These are phyloP conservation scores for Crotalaria pallida DNA, from an alignment of 306 rosid species.

Conservation along the genomic window DNA sequence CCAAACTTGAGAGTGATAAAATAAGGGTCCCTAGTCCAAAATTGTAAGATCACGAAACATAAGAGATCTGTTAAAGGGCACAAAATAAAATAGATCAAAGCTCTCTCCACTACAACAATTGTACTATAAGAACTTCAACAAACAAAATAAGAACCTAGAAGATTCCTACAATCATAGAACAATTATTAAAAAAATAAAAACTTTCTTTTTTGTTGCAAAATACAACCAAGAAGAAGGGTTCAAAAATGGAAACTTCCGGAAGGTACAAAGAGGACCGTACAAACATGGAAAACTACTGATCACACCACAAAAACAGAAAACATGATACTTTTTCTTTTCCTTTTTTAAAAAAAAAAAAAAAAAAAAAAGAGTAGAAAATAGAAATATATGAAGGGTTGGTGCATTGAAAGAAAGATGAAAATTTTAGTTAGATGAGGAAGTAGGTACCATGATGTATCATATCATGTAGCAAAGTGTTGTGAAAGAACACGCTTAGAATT, in stretches of 20 bases:
- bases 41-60: constrained; percentile 13
- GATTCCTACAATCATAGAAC: neutral
- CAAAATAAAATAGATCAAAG: constrained; percentile 26
- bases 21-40: constrained; percentile 13
- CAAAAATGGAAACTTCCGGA: constrained; percentile 12
- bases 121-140: constrained; percentile 12
- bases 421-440: constrained; percentile 23
- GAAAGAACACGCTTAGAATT: constrained; percentile 20
- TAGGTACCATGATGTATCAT: constrained; percentile 31
- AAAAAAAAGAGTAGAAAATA: neutral
- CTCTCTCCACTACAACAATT: constrained; percentile 11
- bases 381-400: neutral
- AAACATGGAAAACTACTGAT: neutral
- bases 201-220: neutral
- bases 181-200: neutral
- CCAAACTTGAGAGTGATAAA: constrained; percentile 11
- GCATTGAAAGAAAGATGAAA: neutral
- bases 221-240: neutral
- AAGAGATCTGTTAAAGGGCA: constrained; percentile 15
- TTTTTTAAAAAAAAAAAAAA: neutral
- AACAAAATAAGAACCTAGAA: neutral
- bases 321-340: too few relatives aligned
- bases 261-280: constrained; percentile 6
- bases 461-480: constrained; percentile 16
- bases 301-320: neutral